These are phyloP conservation scores for Leccinum longicurvipes DNA, from an alignment of 768 basidiomycete genomes.

Conservation along the genomic window DNA sequence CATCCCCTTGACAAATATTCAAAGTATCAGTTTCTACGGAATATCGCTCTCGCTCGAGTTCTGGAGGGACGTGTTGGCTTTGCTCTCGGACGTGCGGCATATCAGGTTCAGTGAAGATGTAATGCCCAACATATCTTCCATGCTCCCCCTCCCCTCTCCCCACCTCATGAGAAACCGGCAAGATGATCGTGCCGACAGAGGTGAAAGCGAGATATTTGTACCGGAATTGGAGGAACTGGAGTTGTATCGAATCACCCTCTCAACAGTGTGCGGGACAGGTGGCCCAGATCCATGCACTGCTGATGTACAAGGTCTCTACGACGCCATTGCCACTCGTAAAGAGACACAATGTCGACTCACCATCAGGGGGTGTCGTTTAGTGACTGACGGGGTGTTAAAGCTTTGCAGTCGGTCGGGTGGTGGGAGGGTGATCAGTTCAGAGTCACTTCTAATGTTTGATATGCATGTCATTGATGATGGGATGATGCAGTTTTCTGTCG, in stretches of 20 bases:
- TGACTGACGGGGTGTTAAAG: not conserved
- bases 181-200: not conserved
- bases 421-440: not conserved
- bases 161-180: not conserved
- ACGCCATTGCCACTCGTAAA: not conserved
- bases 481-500: not conserved
- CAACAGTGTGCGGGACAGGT: not conserved
- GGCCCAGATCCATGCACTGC: not conserved
- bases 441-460: not conserved
- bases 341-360: not conserved
- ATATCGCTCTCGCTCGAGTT: not conserved
- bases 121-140: not conserved
- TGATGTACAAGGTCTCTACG: not conserved
- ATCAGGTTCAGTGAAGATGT: not conserved
- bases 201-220: not conserved
- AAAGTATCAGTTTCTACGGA: not conserved
- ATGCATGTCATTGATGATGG: too few species aligned
- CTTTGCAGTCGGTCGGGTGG: not conserved
- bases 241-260: not conserved
- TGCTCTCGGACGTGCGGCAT: not conserved
- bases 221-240: not conserved
- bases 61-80: not conserved
- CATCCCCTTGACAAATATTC: not conserved
- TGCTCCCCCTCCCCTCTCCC: not conserved
- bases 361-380: not conserved